Conservation (phyloP, 2,329 filamentous ascomycete species). For the Hypoxylon sp. region DNA sequence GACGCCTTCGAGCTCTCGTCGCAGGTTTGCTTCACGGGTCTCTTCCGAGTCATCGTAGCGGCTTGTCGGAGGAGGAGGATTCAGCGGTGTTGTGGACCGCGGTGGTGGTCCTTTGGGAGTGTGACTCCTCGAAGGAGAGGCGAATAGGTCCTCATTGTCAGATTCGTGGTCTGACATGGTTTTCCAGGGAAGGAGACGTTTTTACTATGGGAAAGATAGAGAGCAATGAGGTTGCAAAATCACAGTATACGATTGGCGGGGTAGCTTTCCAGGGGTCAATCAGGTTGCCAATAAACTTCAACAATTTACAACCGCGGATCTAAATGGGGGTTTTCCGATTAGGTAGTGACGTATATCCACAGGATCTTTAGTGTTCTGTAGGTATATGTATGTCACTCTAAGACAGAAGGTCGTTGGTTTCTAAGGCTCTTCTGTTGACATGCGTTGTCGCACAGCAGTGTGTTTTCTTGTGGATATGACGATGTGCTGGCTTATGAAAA, state of each 20-base stretch:
- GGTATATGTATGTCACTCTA: slow-evolving; percentile 11
- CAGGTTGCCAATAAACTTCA: slow-evolving; percentile 18
- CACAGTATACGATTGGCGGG: slow-evolving; percentile 32
- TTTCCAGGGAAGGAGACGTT: slow-evolving; percentile 38
- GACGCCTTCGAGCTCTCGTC: slow-evolving; percentile 85
- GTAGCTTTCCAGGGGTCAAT: slow-evolving; percentile 25
- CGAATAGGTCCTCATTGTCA: slow-evolving; percentile 65
- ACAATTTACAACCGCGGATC: slow-evolving; percentile 15
- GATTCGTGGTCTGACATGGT: slow-evolving; percentile 65
- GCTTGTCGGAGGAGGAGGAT: slow-evolving; percentile 55
- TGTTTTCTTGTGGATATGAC: slow-evolving; percentile 46
- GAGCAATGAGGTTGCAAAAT: not conserved
- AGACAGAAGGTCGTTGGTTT: slow-evolving; percentile 10
- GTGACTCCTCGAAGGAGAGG: slow-evolving; percentile 60
- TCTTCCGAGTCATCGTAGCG: slow-evolving; percentile 68
- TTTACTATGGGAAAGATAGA: not conserved
- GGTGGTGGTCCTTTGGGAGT: slow-evolving; percentile 56
- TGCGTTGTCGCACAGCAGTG: slow-evolving; percentile 32
- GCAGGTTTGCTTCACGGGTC: slow-evolving; percentile 80
- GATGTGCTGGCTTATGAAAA: slow-evolving; percentile 43
- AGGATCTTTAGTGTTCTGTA: slow-evolving; percentile 11
- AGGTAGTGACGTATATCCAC: slow-evolving; percentile 15
- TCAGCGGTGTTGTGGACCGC: slow-evolving; percentile 65
- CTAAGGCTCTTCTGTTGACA: slow-evolving; percentile 39
- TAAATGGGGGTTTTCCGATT: slow-evolving; percentile 13